Conservation (phyloP, 148 eudicot species). For the Chenopodium formosanum region DNA sequence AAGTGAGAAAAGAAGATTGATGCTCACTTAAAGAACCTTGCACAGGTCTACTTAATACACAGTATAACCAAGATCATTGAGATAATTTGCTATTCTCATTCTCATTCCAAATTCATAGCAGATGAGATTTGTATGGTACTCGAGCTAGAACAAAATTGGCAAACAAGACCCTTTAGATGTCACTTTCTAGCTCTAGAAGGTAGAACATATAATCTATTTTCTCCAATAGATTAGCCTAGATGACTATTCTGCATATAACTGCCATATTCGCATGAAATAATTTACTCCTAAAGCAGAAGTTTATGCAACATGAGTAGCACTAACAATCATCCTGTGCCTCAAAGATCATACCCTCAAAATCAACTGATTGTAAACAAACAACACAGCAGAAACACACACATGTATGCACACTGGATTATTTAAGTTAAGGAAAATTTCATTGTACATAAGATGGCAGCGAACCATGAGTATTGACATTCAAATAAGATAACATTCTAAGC, state of each 20-base stretch:
- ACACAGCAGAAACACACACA: background rate
- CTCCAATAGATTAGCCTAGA: background rate
- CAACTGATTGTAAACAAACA: background rate
- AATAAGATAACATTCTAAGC: too few species aligned
- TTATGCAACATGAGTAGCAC: background rate
- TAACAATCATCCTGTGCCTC: background rate
- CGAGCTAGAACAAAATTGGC: background rate
- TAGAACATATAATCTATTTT: too few species aligned
- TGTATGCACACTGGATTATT: background rate
- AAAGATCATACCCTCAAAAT: background rate
- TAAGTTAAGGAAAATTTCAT: background rate
- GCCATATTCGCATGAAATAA: background rate
- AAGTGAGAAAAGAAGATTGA: background rate
- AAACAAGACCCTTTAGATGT: background rate
- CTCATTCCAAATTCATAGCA: too few species aligned
- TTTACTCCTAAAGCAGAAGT: background rate
- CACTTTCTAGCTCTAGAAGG: background rate
- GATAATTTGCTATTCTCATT: too few species aligned
- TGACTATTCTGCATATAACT: conserved; percentile 1
- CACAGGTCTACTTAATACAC: background rate
- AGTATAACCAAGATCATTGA: background rate
- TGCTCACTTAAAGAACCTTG: background rate
- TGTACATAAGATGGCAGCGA: background rate
- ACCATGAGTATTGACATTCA: too few species aligned
- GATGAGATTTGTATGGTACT: background rate